Conservation (phyloP, 140 eudicot species). For the Senecio squalidus region DNA sequence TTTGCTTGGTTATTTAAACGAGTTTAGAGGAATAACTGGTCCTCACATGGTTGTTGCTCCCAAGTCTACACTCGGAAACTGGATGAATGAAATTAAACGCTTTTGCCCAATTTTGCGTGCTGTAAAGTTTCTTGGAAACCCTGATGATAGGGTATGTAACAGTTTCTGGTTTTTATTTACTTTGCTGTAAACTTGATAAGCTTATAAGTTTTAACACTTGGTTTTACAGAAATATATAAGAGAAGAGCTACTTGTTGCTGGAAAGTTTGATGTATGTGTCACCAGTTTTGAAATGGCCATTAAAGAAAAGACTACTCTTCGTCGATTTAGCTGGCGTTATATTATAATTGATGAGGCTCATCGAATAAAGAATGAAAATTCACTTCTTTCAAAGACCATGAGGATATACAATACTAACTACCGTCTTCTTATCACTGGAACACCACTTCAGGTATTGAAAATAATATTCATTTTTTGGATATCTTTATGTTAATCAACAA, state of each 20-base stretch:
- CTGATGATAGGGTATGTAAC: conserved; percentile 79
- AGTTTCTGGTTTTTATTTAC: neutral
- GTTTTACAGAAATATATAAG: conserved; percentile 71
- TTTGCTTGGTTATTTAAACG: conserved; percentile 89
- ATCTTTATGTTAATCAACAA: neutral
- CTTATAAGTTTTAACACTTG: neutral
- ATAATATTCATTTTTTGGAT: neutral
- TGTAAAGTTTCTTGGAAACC: conserved; percentile 91
- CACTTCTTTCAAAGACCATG: conserved; percentile 95
- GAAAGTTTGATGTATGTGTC: conserved; percentile 97
- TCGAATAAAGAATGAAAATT: conserved; percentile 94
- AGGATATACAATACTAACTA: conserved; percentile 84
- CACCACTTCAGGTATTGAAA: conserved; percentile 85
- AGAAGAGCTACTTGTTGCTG: conserved; percentile 89
- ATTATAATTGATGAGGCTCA: conserved; percentile 98
- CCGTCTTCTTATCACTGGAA: conserved; percentile 91
- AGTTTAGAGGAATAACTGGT: conserved; percentile 92
- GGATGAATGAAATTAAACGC: conserved; percentile 97
- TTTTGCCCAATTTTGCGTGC: conserved; percentile 91
- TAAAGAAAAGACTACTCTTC: conserved; percentile 79
- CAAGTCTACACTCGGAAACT: conserved; percentile 95
- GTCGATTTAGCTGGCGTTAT: conserved; percentile 98
- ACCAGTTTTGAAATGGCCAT: conserved; percentile 99
- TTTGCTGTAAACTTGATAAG: neutral
- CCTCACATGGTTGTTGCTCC: conserved; percentile 99